phyloP scores from a whole-genome alignment of 306 rosid species.

The Citrullus mucosospermus region DNA sequence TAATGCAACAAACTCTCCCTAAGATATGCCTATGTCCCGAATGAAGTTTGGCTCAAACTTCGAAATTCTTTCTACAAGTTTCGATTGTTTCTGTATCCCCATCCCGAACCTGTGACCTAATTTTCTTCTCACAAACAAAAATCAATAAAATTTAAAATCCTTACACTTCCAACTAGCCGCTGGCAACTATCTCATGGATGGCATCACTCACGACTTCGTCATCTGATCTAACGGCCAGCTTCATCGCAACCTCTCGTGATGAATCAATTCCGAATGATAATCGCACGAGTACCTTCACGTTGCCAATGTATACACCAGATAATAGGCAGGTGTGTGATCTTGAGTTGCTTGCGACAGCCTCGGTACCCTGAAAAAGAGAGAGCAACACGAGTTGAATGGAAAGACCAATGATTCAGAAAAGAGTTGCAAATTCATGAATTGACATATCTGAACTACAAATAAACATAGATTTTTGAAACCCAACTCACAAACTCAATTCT shows the following conservation, averaged over 20 bases:
- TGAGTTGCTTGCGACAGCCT: conserved; percentile 75
- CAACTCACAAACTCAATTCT: not conserved
- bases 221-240: conserved; percentile 74
- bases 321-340: conserved; percentile 77
- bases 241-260: conserved; percentile 89
- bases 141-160: not conserved
- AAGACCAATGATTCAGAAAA: not conserved
- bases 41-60: not conserved
- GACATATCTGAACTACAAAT: not conserved
- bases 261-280: conserved; percentile 82
- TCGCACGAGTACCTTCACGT: conserved; percentile 72
- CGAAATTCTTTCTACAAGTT: not conserved
- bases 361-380: conserved; percentile 56
- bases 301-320: conserved; percentile 76
- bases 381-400: not conserved
- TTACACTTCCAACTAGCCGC: conserved; percentile 47
- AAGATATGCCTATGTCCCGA: not conserved
- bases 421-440: not conserved
- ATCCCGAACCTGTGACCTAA: conserved; percentile 3
- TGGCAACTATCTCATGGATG: conserved; percentile 84
- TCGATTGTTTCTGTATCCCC: not conserved
- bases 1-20: conserved; percentile 5
- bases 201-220: conserved; percentile 63
- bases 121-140: not conserved
- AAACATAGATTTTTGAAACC: not conserved